Conservation (phyloP, 2,329 filamentous ascomycete genomes). For the Sporothrix pseudoabietina region DNA sequence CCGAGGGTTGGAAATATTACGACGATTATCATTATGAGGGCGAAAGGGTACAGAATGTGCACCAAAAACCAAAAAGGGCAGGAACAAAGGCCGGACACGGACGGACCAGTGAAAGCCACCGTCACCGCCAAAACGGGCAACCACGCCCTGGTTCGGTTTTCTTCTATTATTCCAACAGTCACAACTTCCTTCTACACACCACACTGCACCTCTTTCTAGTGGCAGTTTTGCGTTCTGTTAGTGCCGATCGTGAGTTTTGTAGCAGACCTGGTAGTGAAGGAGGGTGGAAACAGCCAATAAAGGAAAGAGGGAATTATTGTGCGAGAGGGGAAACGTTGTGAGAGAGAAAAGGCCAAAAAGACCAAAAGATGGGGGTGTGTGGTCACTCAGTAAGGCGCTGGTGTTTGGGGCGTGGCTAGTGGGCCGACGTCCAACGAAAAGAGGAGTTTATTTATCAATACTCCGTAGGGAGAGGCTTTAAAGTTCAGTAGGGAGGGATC, state of each 20-base stretch:
- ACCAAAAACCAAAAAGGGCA: not conserved
- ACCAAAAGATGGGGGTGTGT: not conserved
- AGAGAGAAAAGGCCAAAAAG: not conserved
- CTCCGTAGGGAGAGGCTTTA: not conserved
- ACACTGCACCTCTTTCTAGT: not conserved
- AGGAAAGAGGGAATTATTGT: not conserved
- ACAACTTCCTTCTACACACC: not conserved
- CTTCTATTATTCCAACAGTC: not conserved
- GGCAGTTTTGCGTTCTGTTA: not conserved
- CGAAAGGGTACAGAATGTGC: not conserved
- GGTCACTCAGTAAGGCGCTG: conserved; percentile 20
- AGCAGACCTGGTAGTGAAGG: not conserved
- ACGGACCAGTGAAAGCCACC: conserved; percentile 18
- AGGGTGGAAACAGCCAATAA: not conserved
- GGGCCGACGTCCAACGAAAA: not conserved
- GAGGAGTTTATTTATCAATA: not conserved
- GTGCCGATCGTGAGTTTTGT: conserved; percentile 14
- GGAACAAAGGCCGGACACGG: conserved; percentile 10
- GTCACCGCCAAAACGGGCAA: conserved; percentile 27
- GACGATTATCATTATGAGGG: not conserved
- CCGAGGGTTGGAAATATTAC: conserved; percentile 1
- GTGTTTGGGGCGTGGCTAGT: not conserved
- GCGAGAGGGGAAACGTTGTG: not conserved
- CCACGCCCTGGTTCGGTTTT: not conserved
- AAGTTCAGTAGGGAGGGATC: not conserved